Percentiles rank a stretch among this genome's conserved stretches.
Conservation (phyloP, 2,329 filamentous ascomycete genomes). For the Pseudopithomyces chartarum region DNA sequence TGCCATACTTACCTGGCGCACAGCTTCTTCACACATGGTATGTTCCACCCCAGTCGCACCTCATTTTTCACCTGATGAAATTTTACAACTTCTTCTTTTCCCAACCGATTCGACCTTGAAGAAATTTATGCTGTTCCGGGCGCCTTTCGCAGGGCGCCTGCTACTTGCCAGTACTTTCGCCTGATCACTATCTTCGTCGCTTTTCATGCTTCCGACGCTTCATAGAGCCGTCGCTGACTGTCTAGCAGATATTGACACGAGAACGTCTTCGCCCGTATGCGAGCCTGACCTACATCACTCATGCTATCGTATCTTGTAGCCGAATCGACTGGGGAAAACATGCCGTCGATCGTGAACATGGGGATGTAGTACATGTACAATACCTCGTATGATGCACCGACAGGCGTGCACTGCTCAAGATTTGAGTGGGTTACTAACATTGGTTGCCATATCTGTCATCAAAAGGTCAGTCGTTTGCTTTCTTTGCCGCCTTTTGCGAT, state of each 20-base stretch:
- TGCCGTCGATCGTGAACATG: neutral
- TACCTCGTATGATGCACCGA: neutral
- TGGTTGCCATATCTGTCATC: no score
- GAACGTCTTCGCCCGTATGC: no score
- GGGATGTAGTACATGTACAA: neutral
- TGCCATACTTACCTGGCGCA: neutral
- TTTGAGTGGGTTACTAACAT: neutral
- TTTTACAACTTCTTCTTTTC: slow-evolving; percentile 82
- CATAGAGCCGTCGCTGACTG: neutral
- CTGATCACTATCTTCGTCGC: slow-evolving; percentile 58
- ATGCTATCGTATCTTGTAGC: neutral
- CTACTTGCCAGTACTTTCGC: slow-evolving; percentile 92
- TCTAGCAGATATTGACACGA: no score
- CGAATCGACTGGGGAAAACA: neutral
- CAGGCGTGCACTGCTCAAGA: no score
- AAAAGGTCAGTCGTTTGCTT: slow-evolving; percentile 36
- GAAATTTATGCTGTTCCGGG: slow-evolving; percentile 72
- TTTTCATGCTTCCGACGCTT: neutral
- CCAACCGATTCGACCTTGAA: slow-evolving; percentile 87
- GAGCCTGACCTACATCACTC: neutral
- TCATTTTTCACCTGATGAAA: slow-evolving; percentile 63
- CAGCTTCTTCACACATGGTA: slow-evolving; percentile 16
- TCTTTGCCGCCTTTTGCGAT: slow-evolving; percentile 48
- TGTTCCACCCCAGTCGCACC: slow-evolving; percentile 11
- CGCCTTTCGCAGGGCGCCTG: slow-evolving; percentile 67